Base-by-base conservation (phyloP, 768 basidiomycete genomes). In the Hericium alpestre region DNA sequence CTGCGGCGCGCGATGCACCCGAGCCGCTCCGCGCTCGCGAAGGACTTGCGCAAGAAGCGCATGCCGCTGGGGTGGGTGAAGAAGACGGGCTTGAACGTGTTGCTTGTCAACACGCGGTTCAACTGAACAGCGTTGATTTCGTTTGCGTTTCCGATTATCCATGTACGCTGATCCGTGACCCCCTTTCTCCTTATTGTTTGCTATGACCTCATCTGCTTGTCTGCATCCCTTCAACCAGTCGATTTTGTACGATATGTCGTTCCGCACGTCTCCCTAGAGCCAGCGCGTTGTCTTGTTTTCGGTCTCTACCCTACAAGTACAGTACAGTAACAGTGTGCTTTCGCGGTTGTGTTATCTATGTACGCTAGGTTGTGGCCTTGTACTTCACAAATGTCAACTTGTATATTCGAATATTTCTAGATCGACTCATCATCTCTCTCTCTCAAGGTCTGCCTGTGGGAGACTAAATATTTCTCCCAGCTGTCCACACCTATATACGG, bases 1-100 rank as follows among this genome's bases (percentile, higher is more conserved):
- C 72, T 90, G 38, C 81, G 73, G 56, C 62, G 71, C 43, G 77
- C 83, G 56, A 74, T 90, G 77, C 79, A 84, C 59, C 79, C 84
- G 4, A 85, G 71, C 68, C 76, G 77, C 61, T 77, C 56, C 16
- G 79, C 86, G 0, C 75, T 90, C 54, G 78, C 85, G 56, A 81
- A 76, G 65, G 79, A 82, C 59, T 76, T 88, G 51, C 70, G 67
- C 59, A 74, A 71, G 67, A 79, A 69, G 27, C 67, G 61, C 15
- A 76, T 76, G 1, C 72, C 83, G 0, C 65, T 79, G 40, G 68
- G 74, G 55, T 79, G 77, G 77, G 84, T 86, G 32, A 89, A 89
- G 73, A 67, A 79, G 56, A 75, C 75, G 11, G 86, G 86, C 1
- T 66, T 74, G 47, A 67, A 65, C 38, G 84, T 83, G n/a, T 70